Conservation (phyloP, 148 eudicot species). For the Rhododendron mucronatum region DNA sequence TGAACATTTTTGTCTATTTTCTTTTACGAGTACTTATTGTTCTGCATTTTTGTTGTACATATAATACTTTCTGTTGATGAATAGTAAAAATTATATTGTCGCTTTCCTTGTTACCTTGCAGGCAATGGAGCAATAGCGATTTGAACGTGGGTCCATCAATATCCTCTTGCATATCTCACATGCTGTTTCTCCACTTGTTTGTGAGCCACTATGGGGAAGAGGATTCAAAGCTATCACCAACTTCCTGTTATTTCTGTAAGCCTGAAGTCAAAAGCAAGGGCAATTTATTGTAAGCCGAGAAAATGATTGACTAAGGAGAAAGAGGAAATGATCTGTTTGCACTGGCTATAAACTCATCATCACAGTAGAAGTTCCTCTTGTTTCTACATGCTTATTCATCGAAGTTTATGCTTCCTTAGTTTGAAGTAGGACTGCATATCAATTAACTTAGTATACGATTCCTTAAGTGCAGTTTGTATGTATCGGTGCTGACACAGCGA, state of each 20-base stretch:
- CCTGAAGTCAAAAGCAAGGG: conserved; percentile 19
- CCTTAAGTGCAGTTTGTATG: background rate
- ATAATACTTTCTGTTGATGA: background rate
- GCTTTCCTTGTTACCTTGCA: conserved; percentile 43
- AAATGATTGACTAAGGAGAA: background rate
- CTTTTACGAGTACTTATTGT: background rate
- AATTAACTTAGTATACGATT: background rate
- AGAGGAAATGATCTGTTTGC: background rate
- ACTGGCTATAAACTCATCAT: background rate
- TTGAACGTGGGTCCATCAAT: conserved; percentile 29
- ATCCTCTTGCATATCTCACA: conserved; percentile 44
- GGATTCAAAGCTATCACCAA: conserved; percentile 45
- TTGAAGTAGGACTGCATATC: background rate
- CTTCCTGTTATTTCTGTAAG: conserved; percentile 51
- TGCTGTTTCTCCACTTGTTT: conserved; percentile 17
- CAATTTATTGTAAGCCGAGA: background rate
- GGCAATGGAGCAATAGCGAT: conserved; percentile 43
- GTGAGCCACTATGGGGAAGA: conserved; percentile 31
- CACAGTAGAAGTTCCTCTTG: background rate
- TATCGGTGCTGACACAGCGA: background rate
- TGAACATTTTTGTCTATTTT: background rate
- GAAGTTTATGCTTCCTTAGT: background rate
- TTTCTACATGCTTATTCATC: background rate
- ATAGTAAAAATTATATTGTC: background rate
- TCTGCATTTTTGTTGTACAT: background rate